Conservation (phyloP, 2,329 filamentous ascomycete genomes). For the Fusarium neocosmosporiellum region DNA sequence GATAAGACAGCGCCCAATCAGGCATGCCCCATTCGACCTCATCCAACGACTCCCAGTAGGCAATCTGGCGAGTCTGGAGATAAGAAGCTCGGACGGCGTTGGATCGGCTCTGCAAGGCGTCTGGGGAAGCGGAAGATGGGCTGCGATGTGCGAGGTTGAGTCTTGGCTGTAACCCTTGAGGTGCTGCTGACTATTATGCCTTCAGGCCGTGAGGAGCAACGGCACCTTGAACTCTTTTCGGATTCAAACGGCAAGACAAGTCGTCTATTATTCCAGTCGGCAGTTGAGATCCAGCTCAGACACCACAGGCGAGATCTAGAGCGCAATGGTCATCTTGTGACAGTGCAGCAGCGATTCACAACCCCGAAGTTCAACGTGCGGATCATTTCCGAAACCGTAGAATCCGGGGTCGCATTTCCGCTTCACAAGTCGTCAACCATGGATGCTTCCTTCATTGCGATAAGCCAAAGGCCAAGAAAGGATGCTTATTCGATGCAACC, state of each 20-base stretch:
- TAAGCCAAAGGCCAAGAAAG: conserved; percentile 33
- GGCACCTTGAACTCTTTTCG: not conserved
- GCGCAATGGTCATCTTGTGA: not conserved
- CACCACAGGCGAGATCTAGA: not conserved
- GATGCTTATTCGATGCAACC: conserved; percentile 24
- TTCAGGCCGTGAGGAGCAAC: not conserved
- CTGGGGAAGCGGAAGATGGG: conserved; percentile 36
- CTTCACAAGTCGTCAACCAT: not conserved
- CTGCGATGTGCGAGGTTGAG: conserved; percentile 3
- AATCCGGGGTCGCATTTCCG: conserved; percentile 9
- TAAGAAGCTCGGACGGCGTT: conserved; percentile 32
- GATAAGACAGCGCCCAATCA: conserved; percentile 47
- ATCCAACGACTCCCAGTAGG: conserved; percentile 22
- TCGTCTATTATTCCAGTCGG: not conserved
- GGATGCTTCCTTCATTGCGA: not conserved
- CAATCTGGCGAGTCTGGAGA: conserved; percentile 27
- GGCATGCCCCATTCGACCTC: conserved; percentile 24
- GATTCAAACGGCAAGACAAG: not conserved
- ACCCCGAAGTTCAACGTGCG: not conserved
- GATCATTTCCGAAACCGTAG: not conserved
- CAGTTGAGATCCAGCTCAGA: not conserved
- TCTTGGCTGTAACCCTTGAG: conserved; percentile 2
- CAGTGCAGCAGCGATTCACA: not conserved
- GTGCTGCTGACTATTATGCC: not conserved
- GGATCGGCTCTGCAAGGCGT: conserved; percentile 24